Conservation (phyloP, 495 filamentous ascomycete species). For the Bathelium albidoporum region DNA sequence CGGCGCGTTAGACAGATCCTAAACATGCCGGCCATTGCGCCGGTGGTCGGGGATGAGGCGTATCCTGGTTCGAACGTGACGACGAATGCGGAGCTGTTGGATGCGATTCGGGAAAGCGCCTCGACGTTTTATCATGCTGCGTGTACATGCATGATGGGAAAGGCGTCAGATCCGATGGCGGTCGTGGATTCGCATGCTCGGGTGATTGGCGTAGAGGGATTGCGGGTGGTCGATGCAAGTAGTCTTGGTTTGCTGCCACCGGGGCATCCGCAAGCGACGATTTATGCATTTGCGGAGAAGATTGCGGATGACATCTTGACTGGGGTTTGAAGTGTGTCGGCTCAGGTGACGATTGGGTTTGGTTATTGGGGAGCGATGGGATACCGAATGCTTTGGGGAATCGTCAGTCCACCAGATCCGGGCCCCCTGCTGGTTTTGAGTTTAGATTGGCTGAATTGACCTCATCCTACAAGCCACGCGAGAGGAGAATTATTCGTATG, state of each 20-base stretch:
- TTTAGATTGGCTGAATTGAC: too few species aligned
- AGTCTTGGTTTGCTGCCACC: constrained; percentile 47
- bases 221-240: constrained; percentile 52
- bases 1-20: constrained; percentile 41
- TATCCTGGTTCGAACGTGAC: constrained; percentile 38
- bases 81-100: constrained; percentile 42
- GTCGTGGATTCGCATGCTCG: constrained; percentile 43
- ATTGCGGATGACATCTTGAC: constrained; percentile 43
- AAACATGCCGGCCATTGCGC: constrained; percentile 26
- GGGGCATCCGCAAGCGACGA: constrained; percentile 40
- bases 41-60: constrained; percentile 37
- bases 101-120: constrained; percentile 30
- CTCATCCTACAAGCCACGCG: too few species aligned
- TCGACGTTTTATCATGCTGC: constrained; percentile 41
- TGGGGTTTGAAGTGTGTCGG: too few species aligned
- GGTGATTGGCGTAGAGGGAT: constrained; percentile 41
- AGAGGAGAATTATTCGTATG: too few species aligned
- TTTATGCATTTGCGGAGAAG: constrained; percentile 50
- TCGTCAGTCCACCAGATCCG: too few species aligned
- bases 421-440: too few species aligned
- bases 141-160: constrained; percentile 47
- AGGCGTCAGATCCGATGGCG: constrained; percentile 36
- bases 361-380: too few species aligned
- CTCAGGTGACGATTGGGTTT: too few species aligned
- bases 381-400: too few species aligned